Conservation (phyloP, 495 filamentous ascomycete genomes). For the Collariella sp. region DNA sequence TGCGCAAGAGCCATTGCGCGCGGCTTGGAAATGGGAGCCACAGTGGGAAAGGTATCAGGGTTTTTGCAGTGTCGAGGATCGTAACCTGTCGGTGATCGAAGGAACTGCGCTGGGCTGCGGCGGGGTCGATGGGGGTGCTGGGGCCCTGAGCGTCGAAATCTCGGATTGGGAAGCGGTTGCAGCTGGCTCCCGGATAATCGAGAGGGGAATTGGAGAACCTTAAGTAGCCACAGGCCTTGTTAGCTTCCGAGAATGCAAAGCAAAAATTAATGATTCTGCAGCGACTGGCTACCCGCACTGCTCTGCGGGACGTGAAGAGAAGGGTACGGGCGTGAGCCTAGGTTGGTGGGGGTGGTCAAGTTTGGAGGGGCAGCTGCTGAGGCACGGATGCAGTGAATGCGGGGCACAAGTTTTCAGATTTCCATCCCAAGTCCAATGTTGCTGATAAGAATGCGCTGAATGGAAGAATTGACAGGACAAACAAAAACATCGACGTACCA, state of each 20-base stretch:
- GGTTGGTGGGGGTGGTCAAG: too few species aligned
- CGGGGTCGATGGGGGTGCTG: slow-evolving; percentile 29
- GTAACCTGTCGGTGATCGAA: slow-evolving; percentile 30
- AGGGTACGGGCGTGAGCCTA: too few species aligned
- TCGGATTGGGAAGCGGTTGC: neutral
- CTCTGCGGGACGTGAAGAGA: too few species aligned
- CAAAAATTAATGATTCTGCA: too few species aligned
- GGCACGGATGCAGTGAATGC: neutral
- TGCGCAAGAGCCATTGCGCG: slow-evolving; percentile 54
- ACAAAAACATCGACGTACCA: slow-evolving; percentile 33
- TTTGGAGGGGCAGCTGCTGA: too few species aligned
- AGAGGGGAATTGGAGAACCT: slow-evolving; percentile 26
- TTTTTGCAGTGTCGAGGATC: slow-evolving; percentile 34
- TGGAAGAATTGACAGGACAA: neutral
- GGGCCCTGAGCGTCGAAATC: slow-evolving; percentile 24
- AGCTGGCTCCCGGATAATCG: slow-evolving; percentile 29
- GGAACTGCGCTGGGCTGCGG: slow-evolving; percentile 32
- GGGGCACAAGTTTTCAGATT: neutral
- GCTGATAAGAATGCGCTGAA: too few species aligned
- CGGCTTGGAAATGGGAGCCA: slow-evolving; percentile 38
- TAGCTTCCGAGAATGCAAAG: neutral
- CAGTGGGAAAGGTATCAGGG: slow-evolving; percentile 39
- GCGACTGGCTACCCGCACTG: too few species aligned
- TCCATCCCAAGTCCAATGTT: neutral
- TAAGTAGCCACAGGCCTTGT: neutral